phyloP scores from a whole-genome alignment of 345 rosid genomes.

The Psidium friedrichsthalianum region DNA sequence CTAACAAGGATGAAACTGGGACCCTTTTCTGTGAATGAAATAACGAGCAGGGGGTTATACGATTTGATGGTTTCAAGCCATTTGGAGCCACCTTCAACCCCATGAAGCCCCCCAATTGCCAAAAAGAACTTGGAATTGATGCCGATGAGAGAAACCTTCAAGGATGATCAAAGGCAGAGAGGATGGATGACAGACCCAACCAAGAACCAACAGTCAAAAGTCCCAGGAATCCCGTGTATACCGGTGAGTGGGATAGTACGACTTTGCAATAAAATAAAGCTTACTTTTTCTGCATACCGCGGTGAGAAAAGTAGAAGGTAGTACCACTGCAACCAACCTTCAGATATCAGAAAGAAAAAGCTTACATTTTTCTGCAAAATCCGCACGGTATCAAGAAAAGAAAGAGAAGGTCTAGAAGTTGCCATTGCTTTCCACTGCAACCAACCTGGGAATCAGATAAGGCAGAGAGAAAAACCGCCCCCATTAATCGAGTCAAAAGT shows the following conservation, averaged over 20 bases:
- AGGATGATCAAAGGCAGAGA: not conserved
- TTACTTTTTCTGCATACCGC: not conserved
- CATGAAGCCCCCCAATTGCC: constrained; percentile 8
- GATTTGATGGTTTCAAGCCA: constrained; percentile 7
- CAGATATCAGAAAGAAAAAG: too few relatives aligned
- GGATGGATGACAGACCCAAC: not conserved
- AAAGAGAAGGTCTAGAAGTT: constrained; percentile 4
- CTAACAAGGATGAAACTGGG: not conserved
- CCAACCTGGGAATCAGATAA: not conserved
- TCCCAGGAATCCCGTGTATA: constrained; percentile 1
- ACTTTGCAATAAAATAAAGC: not conserved
- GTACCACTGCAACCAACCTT: too few relatives aligned
- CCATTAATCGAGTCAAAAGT: not conserved
- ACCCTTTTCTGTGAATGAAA: not conserved
- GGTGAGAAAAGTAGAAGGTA: too few relatives aligned
- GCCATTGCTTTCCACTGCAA: not conserved
- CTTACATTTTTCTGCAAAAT: not conserved
- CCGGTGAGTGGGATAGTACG: not conserved
- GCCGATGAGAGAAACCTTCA: not conserved
- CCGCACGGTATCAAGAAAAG: not conserved
- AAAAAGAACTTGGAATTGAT: not conserved
- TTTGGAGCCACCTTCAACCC: constrained; percentile 11
- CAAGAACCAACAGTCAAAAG: not conserved
- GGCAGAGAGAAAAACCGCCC: not conserved
- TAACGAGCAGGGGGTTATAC: not conserved